A percentile compares a stretch with the other conserved stretches of the same genome.
phyloP scores from a whole-genome alignment of 2,329 filamentous ascomycete species.

The Pseudogymnoascus pannorum region DNA sequence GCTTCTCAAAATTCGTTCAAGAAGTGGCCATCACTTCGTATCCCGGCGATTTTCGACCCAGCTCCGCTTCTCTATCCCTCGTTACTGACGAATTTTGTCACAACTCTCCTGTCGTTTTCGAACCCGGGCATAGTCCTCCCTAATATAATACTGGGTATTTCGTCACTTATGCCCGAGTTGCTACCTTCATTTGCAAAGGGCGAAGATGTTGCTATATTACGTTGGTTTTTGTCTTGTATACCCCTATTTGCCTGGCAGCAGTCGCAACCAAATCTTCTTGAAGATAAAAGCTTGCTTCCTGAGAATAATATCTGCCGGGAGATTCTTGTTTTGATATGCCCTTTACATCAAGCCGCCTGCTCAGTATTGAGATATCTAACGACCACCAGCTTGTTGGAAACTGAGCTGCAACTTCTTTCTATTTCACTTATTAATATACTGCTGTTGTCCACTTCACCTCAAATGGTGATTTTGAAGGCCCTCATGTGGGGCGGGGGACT shows the following conservation, averaged over 20 bases:
- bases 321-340: conserved; percentile 56
- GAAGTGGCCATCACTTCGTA: conserved; percentile 30
- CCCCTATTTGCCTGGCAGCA: conserved; percentile 43
- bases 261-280: background rate
- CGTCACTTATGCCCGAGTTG: conserved; percentile 65
- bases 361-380: conserved; percentile 71
- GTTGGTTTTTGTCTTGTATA: conserved; percentile 70
- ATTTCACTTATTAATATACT: conserved; percentile 75
- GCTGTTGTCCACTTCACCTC: conserved; percentile 70
- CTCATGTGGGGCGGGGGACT: conserved; percentile 81
- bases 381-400: conserved; percentile 77
- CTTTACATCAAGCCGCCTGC: conserved; percentile 73
- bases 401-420: conserved; percentile 83
- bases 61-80: conserved; percentile 85
- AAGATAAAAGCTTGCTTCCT: conserved; percentile 15
- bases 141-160: conserved; percentile 74
- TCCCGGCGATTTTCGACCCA: conserved; percentile 80
- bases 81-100: conserved; percentile 66
- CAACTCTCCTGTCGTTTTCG: conserved; percentile 61
- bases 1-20: conserved; percentile 20
- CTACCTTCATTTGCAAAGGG: conserved; percentile 55
- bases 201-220: conserved; percentile 56
- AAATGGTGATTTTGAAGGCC: conserved; percentile 76
- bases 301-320: conserved; percentile 32
- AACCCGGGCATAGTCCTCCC: conserved; percentile 59